These are phyloP conservation scores for Stagonosporopsis rhizophila DNA, from an alignment of 2,329 filamentous ascomycete genomes.

Conservation along the genomic window DNA sequence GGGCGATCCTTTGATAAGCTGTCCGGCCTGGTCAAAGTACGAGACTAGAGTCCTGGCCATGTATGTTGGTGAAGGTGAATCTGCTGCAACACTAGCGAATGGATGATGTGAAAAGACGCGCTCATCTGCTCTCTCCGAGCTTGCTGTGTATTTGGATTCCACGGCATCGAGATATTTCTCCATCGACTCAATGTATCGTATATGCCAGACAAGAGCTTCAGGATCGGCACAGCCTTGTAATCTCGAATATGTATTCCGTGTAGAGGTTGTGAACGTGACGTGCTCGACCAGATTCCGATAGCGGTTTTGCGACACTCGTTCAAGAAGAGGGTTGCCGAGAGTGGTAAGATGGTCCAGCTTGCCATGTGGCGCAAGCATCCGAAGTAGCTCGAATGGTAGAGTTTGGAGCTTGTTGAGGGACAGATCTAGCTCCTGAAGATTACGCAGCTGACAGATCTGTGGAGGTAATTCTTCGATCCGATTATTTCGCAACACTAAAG, in stretches of 20 bases:
- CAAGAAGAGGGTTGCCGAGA: constrained; percentile 25
- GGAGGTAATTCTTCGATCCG: constrained; percentile 38
- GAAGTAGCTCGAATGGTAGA: constrained; percentile 38
- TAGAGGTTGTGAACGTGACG: constrained; percentile 2
- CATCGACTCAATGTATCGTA: constrained; percentile 27
- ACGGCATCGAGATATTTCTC: constrained; percentile 10
- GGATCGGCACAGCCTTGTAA: constrained; percentile 10
- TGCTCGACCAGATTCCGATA: constrained; percentile 7
- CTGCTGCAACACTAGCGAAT: background rate
- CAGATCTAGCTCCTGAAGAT: constrained; percentile 32
- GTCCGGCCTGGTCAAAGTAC: constrained; percentile 33
- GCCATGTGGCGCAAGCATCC: constrained; percentile 25
- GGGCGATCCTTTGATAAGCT: constrained; percentile 23
- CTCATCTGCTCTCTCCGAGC: background rate
- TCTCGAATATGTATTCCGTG: background rate
- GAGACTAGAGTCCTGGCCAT: constrained; percentile 29
- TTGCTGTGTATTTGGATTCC: constrained; percentile 1
- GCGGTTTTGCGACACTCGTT: constrained; percentile 7
- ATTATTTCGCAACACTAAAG: constrained; percentile 34
- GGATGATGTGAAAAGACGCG: constrained; percentile 24
- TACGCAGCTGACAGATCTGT: constrained; percentile 30
- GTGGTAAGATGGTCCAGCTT: constrained; percentile 23
- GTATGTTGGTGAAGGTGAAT: constrained; percentile 16
- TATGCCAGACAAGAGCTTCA: constrained; percentile 24
- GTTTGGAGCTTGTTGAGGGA: constrained; percentile 31